Evolutionary conservation across 169 alveolate species (phyloP).

Genomic region (Eimeria necatrix): DNA sequence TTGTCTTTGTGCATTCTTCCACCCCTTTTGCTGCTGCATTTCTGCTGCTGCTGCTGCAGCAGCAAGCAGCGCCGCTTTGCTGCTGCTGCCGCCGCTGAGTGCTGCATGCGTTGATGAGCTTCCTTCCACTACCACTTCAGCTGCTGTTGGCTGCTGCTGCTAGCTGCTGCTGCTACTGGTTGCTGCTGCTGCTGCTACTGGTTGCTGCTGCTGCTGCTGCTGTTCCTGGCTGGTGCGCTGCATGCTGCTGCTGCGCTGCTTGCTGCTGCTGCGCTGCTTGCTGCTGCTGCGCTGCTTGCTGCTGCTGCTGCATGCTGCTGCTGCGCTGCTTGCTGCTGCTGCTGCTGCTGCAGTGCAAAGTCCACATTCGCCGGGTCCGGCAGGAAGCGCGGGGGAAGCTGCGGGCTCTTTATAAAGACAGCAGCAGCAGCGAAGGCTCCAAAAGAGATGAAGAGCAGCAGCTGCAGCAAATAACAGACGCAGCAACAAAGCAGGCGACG

Average conservation of each 20-base stretch:
- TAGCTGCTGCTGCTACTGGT: background rate
- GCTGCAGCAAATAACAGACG: conserved; percentile 64
- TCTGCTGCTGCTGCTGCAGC: background rate
- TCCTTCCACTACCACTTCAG: too few relatives aligned
- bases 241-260: background rate
- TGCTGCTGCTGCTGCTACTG: background rate
- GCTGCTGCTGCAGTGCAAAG: conserved; percentile 61
- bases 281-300: background rate
- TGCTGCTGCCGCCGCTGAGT: background rate
- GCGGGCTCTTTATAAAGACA: background rate
- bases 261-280: background rate
- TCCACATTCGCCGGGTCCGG: conserved; percentile 67
- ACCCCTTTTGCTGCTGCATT: background rate
- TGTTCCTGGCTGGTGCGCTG: background rate
- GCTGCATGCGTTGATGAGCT: background rate
- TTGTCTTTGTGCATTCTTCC: background rate
- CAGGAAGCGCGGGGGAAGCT: conserved; percentile 37
- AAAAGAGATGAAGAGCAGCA: conserved; percentile 49
- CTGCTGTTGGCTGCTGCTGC: background rate
- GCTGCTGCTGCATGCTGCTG: background rate
- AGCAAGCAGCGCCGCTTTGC: background rate
- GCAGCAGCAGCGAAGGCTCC: conserved; percentile 24
- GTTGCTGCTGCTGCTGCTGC: background rate
- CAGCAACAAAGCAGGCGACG: conserved; percentile 26
- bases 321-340: background rate